phyloP scores from a whole-genome alignment of 306 rosid species.

The Vachellia pachyceras region DNA sequence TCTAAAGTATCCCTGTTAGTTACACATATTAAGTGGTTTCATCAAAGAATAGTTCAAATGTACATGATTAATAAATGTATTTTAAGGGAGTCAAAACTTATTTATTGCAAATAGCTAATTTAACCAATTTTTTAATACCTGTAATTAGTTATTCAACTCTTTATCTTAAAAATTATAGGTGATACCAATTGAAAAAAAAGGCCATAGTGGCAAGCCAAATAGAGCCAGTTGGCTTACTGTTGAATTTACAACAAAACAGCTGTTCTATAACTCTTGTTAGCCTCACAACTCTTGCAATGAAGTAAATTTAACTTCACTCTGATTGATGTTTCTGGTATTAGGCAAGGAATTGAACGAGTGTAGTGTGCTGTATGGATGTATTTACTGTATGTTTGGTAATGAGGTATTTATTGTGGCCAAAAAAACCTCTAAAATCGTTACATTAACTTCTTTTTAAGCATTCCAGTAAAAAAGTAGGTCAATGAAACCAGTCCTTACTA shows the following conservation, averaged over 20 bases:
- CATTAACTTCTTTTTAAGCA: conserved; percentile 41
- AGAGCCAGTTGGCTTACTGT: conserved; percentile 37
- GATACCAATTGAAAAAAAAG: too few relatives aligned
- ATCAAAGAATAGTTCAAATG: too few relatives aligned
- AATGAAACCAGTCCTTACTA: conserved; percentile 42
- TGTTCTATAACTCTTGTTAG: conserved; percentile 35
- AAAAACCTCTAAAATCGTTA: conserved; percentile 43
- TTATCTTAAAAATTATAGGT: too few relatives aligned
- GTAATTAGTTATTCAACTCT: too few relatives aligned
- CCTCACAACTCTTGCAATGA: conserved; percentile 31
- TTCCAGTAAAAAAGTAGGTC: conserved; percentile 31
- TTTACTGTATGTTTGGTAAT: background rate
- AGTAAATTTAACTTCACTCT: background rate
- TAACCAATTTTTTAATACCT: too few relatives aligned
- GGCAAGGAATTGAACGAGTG: background rate
- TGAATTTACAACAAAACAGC: conserved; percentile 43
- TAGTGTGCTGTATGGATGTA: background rate
- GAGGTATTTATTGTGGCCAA: background rate
- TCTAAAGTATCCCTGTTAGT: too few relatives aligned
- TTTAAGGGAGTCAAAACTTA: too few relatives aligned
- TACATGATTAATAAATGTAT: too few relatives aligned
- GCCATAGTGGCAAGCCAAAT: conserved; percentile 15
- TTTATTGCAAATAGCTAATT: too few relatives aligned
- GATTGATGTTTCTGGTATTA: background rate
- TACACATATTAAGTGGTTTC: too few relatives aligned